Evolutionary conservation across 257 asterid genomes (phyloP), one percentile per base, ranked within the genome.

Genomic region (Plectranthus barbatus): DNA sequence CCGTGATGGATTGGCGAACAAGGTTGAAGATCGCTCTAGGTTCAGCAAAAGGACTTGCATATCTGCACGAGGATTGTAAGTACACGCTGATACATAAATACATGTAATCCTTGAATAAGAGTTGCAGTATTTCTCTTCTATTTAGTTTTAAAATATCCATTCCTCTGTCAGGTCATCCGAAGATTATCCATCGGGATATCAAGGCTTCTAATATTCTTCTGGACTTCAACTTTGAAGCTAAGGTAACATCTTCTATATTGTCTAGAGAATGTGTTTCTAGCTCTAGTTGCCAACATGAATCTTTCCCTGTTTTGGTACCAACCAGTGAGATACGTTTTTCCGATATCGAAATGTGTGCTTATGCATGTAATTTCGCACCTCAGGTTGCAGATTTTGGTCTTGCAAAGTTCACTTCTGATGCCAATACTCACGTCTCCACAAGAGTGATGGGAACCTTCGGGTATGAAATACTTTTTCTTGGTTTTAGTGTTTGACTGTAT

Each of bases 321-420:
- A 13, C 45, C 29, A n/a, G 53, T 42, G 52, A 56, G 65, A 60
- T 66, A 59, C 33, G 33, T 5, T 54, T 37, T 5, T 33, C 7
- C 12, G 41, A 4, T 73, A 11, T 36, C 68, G 4, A 40, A 42
- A 54, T 64, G 42, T 17, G 46, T 58, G 26, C 31, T 68, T 57
- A 67, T 72, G 55, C 55, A 49, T 20, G 15, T 71, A 7, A 17
- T 51, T 67, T 56, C 14, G 56, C 29, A 68, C 69, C 45, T 78
- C 87, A 91, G 97, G 97, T 91, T 83, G 98, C 98, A 21, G 96
- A 91, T 84, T 91, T 91, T 71, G 98, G 98, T 33, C 91, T 91
- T 31, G 96, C 98, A 37, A 91, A 81, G 79, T 48, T 87, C 18
- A 15, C 90, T 52, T 76, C 89, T 62, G 97, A 87, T 55, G 67